Evolutionary conservation across 306 rosid genomes (phyloP).

Genomic region (Inga leiocalycina): DNA sequence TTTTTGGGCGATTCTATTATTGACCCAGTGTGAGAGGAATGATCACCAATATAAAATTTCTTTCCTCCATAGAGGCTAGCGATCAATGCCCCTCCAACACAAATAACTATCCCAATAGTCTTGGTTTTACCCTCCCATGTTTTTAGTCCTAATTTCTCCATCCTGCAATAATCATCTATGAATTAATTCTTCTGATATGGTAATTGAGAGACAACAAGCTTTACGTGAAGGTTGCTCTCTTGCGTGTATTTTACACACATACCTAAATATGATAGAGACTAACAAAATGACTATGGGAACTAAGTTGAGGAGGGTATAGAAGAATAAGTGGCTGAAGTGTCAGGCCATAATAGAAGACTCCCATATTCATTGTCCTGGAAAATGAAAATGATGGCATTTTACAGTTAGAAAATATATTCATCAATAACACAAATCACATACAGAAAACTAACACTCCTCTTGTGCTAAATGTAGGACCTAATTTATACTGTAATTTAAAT

Average conservation of each 20-base stretch:
- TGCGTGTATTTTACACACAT: not conserved
- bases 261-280: slow-evolving; percentile 50
- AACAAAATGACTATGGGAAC: slow-evolving; percentile 62
- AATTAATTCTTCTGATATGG: not conserved
- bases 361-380: slow-evolving; percentile 58
- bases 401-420: not conserved
- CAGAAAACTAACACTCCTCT: not conserved
- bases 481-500: too few relatives aligned
- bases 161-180: slow-evolving; percentile 27
- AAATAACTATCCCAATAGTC: slow-evolving; percentile 47
- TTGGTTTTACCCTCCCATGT: slow-evolving; percentile 41
- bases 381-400: slow-evolving; percentile 16
- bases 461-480: too few relatives aligned
- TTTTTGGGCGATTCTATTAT: not conserved
- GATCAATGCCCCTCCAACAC: slow-evolving; percentile 51
- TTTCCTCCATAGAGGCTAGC: slow-evolving; percentile 42
- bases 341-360: slow-evolving; percentile 67
- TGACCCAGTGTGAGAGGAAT: not conserved
- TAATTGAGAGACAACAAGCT: not conserved
- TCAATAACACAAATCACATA: too few relatives aligned
- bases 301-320: slow-evolving; percentile 62
- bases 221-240: not conserved
- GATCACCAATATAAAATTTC: slow-evolving; percentile 34
- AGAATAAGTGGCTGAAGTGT: slow-evolving; percentile 71
- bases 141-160: slow-evolving; percentile 42